A percentile compares a stretch with the other conserved stretches of the same genome.
Conservation (phyloP, 1,284 basidiomycete genomes). For the Ustilago vetiveriae region DNA sequence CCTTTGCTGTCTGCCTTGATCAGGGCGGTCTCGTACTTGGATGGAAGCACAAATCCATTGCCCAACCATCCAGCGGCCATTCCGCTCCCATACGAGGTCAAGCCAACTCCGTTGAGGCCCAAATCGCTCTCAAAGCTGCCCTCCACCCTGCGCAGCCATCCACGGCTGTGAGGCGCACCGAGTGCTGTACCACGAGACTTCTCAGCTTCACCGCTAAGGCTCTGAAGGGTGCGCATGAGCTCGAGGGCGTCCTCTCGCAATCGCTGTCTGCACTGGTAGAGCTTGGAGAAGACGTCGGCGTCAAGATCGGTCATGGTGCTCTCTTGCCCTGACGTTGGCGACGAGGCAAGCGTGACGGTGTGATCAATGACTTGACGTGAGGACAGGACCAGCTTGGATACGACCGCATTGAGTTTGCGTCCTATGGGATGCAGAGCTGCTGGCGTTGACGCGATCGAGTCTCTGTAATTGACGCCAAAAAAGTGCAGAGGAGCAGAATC, state of each 20-base stretch:
- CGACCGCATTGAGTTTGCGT: conserved; percentile 69
- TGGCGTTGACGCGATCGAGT: conserved; percentile 24
- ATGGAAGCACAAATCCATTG: conserved; percentile 66
- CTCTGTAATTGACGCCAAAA: conserved; percentile 23
- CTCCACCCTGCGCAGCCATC: conserved; percentile 45
- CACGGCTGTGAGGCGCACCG: conserved; percentile 24
- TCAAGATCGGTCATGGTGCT: conserved; percentile 50
- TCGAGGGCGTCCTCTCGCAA: conserved; percentile 54
- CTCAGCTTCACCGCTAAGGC: conserved; percentile 41
- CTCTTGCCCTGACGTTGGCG: conserved; percentile 37
- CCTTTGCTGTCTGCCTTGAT: conserved; percentile 45
- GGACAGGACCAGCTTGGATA: conserved; percentile 70
- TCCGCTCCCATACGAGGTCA: conserved; percentile 59
- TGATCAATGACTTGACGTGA: conserved; percentile 67
- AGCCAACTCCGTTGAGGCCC: conserved; percentile 48
- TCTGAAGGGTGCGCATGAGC: conserved; percentile 41
- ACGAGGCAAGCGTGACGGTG: conserved; percentile 44
- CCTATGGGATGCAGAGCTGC: conserved; percentile 65
- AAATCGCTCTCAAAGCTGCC: conserved; percentile 49
- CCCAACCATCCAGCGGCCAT: conserved; percentile 66
- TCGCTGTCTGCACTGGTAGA: conserved; percentile 60
- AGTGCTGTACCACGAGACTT: conserved; percentile 39
- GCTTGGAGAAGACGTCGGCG: conserved; percentile 46
- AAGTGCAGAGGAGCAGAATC: conserved; percentile 11
- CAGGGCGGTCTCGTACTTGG: conserved; percentile 48